A percentile compares a stretch with the other conserved stretches of the same genome.
Conservation (phyloP, 306 rosid genomes). For the Cucumis hystrix region DNA sequence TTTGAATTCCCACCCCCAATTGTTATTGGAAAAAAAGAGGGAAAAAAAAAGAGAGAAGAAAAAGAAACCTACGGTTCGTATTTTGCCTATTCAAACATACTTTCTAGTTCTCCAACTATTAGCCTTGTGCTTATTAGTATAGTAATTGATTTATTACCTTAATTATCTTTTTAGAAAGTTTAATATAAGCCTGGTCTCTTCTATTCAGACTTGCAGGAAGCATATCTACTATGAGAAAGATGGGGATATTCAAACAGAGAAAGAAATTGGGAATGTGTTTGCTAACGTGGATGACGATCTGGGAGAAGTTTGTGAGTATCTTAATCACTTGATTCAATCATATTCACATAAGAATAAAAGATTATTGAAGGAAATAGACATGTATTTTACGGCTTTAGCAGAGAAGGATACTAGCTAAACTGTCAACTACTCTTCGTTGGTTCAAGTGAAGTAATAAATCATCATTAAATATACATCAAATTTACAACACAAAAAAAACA, state of each 20-base stretch:
- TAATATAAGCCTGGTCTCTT: background rate
- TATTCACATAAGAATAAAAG: constrained; percentile 24
- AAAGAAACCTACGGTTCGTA: background rate
- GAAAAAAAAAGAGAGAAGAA: no score
- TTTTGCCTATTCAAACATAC: background rate
- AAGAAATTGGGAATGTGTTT: constrained; percentile 22
- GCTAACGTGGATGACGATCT: constrained; percentile 25
- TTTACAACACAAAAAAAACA: background rate
- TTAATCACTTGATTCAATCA: constrained; percentile 55
- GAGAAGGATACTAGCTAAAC: constrained; percentile 18
- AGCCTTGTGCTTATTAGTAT: background rate
- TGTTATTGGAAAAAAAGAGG: background rate
- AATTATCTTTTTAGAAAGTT: background rate
- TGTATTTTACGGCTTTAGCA: constrained; percentile 36
- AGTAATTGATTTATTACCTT: background rate
- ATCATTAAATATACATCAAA: background rate
- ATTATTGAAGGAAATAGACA: constrained; percentile 54
- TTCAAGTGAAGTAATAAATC: background rate
- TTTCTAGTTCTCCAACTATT: background rate
- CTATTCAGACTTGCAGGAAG: constrained; percentile 58
- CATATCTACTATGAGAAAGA: constrained; percentile 25
- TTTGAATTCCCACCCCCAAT: background rate
- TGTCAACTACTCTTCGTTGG: background rate
- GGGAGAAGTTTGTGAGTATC: constrained; percentile 43
- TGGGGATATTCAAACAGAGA: constrained; percentile 18